Base-by-base conservation (phyloP, 106 monocot species). In the Dendrobium chrysotoxum region DNA sequence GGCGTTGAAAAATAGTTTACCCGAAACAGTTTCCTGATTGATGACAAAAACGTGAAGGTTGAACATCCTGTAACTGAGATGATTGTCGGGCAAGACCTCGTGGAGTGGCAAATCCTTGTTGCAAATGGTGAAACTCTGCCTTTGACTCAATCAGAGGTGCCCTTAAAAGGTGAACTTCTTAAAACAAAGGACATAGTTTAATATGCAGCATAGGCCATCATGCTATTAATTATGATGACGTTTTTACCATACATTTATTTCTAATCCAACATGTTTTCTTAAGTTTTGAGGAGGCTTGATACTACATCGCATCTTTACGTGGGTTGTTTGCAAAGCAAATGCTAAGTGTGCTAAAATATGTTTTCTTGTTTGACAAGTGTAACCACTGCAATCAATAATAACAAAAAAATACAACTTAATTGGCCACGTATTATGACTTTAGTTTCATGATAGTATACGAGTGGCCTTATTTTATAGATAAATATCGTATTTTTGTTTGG, bases 41-140 rank as follows among this genome's bases (percentile, higher is more conserved):
- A 61, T 72, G 72, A 78, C 55, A 76, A 46, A 79, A 55, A 28
- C 80, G 72, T 86, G 79, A 88, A 99, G 99, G 99, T 99, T 82
- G 99, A 99, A 87, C 99, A 99, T 73, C 99, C 99, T 35, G 95
- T 99, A 28, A 99, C 99, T 31, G 99, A 99, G 86, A 99, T 99
- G 99, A 87, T 95, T 79, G 95, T 93, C 78, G 95, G 91, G 30
- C 99, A 99, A 99, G 99, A 99, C 87, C 92, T 99, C 55, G 99
- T 99, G 74, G 95, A 99, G 81, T 99, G 99, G 99, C 99, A 99
- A 85, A 99, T 99, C 79, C 91, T 91, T 86, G 90, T 99, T 85
- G 92, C 99, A 68, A 99, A 95, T 99, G 99, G 99, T 76, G 95
- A 99, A 88, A 88, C 85, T 74, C 90, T 99, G 41, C 99, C 99